Base-by-base conservation (phyloP, 805 yeast species). In the Lipomyces mesembrius region DNA sequence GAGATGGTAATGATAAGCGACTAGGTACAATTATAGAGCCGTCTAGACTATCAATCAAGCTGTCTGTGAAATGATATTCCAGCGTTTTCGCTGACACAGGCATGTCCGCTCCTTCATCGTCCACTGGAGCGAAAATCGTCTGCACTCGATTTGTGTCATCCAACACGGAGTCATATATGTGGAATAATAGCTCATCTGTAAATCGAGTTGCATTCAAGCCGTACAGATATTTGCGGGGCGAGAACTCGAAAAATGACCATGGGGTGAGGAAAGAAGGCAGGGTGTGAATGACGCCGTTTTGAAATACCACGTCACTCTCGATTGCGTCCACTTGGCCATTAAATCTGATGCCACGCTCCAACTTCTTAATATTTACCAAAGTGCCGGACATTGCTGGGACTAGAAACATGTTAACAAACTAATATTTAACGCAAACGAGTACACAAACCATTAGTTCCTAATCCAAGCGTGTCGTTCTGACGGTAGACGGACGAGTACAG, bases 251-350 rank as follows among this genome's bases (percentile, higher is more conserved):
- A 37, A 35, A 61, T 2, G 61, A 32, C 57, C 62, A 58, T 4
- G 70, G 64, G 11, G 71, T 60, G 14, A 68, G 56, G 46, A 66
- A 27, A n/a, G 46, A 12, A 5, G 67, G 67, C 2, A 68, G 32
- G 5, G 65, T 60, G 53, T 68, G 71, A 43, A 67, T 56, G 34
- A 61, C 71, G 6, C 71, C 71, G 57, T 68, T 68, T 37, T 68
- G 71, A 46, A 49, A 63, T 8, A 67, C n/a, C 32, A 67, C 27
- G 32, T 68, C 71, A 27, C 57, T 58, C 2, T 65, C 63, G 1
- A 67, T 32, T 1, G 71, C 17, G 12, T 62, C 60, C 17, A 67
- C 62, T 14, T 29, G 35, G 49, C 58, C 57, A 56, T 68, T 68
- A 62, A 68, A 55, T 9, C 34, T 56, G 32, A 68, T 65, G 8